A percentile compares a stretch with the other conserved stretches of the same genome.
Conservation (phyloP, 768 basidiomycete genomes). For the Boletus subcaerulescens region DNA sequence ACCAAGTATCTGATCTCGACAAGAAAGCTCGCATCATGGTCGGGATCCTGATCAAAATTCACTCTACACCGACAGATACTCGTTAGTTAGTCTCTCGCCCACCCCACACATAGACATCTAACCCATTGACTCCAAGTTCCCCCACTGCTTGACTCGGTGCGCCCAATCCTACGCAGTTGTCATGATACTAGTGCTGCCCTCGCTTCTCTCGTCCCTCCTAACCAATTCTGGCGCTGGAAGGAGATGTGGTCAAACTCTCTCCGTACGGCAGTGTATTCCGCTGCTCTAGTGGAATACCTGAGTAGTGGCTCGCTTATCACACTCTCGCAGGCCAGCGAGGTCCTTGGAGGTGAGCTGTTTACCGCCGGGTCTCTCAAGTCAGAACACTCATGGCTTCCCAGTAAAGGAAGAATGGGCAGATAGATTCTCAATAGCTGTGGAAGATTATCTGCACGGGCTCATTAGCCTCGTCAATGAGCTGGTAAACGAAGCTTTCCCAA, state of each 20-base stretch:
- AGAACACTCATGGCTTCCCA: constrained; percentile 27
- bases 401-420: constrained; percentile 72
- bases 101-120: constrained; percentile 6
- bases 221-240: constrained; percentile 83
- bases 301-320: constrained; percentile 56
- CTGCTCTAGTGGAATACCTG: constrained; percentile 65
- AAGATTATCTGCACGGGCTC: constrained; percentile 81
- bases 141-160: constrained; percentile 52
- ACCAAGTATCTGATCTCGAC: constrained; percentile 70
- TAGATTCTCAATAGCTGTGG: constrained; percentile 57
- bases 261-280: constrained; percentile 62
- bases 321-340: constrained; percentile 46
- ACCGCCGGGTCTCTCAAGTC: constrained; percentile 1
- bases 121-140: constrained; percentile 46
- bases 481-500: constrained; percentile 40
- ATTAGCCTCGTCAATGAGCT: constrained; percentile 79
- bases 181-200: constrained; percentile 47
- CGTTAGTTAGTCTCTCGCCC: constrained; percentile 40
- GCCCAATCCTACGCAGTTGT: constrained; percentile 55
- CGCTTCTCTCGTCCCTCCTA: constrained; percentile 58
- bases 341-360: constrained; percentile 61
- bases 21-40: constrained; percentile 69
- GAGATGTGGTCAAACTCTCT: constrained; percentile 78
- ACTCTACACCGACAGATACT: constrained; percentile 62
- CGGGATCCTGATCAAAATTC: constrained; percentile 77